These are phyloP conservation scores for Salix arbutifolia DNA, from an alignment of 345 rosid species.

Conservation along the genomic window DNA sequence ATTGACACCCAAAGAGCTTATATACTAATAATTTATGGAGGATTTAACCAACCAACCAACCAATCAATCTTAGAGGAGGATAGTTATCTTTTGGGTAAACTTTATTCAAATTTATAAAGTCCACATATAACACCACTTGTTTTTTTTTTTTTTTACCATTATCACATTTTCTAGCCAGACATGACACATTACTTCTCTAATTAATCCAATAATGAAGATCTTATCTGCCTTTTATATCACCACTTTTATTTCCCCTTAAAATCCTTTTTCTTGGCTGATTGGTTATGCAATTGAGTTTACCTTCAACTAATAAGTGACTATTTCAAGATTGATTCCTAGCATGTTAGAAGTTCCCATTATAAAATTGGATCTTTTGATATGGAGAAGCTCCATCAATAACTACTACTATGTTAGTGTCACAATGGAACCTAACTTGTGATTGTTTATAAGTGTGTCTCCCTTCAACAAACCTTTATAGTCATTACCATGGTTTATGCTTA, in stretches of 20 bases:
- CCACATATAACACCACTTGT: neutral
- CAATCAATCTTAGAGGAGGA: neutral
- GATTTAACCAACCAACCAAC: neutral
- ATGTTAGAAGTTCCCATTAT: neutral
- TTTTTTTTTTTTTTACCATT: neutral
- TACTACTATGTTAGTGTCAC: neutral
- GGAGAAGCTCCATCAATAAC: neutral
- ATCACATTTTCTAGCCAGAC: no score
- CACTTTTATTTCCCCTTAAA: neutral
- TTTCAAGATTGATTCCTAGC: neutral
- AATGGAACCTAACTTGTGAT: neutral
- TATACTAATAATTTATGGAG: fast-evolving
- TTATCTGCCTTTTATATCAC: neutral
- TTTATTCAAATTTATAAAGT: no score
- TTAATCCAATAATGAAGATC: no score
- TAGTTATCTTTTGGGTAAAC: neutral
- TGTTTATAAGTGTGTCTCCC: no score
- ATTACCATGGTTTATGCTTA: no score
- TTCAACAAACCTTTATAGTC: no score
- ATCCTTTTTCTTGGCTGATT: neutral
- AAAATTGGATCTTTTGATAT: neutral
- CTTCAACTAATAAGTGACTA: neutral
- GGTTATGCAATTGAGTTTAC: neutral
- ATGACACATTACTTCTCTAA: no score
- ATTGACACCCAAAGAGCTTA: neutral